Evolutionary conservation across 495 filamentous ascomycete genomes (phyloP).

Genomic region (Aspergillus wentii): DNA sequence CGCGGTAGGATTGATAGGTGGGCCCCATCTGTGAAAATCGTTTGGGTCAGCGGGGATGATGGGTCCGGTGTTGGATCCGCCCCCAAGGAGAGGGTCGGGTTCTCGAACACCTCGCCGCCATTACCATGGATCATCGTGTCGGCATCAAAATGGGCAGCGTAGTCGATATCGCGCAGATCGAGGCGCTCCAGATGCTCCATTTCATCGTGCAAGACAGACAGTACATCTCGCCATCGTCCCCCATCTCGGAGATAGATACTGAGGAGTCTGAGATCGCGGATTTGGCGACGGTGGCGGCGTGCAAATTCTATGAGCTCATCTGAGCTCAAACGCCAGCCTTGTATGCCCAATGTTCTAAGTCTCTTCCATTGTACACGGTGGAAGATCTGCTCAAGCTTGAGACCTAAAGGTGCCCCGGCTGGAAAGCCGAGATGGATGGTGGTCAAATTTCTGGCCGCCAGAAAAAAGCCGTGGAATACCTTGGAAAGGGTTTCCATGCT

Average conservation of each 20-base stretch:
- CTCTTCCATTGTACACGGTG: conserved; percentile 57
- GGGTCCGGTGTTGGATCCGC: conserved; percentile 5
- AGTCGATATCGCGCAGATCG: conserved; percentile 57
- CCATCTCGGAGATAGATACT: conserved; percentile 55
- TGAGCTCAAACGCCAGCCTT: conserved; percentile 56
- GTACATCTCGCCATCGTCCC: conserved; percentile 57
- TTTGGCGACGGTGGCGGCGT: conserved; percentile 48
- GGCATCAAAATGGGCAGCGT: conserved; percentile 51
- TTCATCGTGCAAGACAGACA: conserved; percentile 49
- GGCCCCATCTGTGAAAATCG: conserved; percentile 7
- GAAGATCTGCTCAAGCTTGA: conserved; percentile 57
- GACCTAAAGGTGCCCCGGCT: conserved; percentile 47
- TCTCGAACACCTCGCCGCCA: conserved; percentile 18
- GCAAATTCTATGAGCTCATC: conserved; percentile 56
- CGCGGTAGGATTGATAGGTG: conserved; percentile 7
- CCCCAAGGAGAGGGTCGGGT: conserved; percentile 6
- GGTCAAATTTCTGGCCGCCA: conserved; percentile 53
- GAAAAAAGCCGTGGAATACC: conserved; percentile 53
- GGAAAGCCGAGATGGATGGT: conserved; percentile 66
- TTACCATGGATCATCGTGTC: conserved; percentile 18
- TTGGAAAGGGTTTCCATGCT: conserved; percentile 50
- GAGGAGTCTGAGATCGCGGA: conserved; percentile 54
- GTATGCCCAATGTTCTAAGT: conserved; percentile 59
- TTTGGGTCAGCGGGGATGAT: conserved; percentile 2
- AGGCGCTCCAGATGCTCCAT: conserved; percentile 57